phyloP scores from a whole-genome alignment of 2,329 filamentous ascomycete species.

The Neonectria faginata region DNA sequence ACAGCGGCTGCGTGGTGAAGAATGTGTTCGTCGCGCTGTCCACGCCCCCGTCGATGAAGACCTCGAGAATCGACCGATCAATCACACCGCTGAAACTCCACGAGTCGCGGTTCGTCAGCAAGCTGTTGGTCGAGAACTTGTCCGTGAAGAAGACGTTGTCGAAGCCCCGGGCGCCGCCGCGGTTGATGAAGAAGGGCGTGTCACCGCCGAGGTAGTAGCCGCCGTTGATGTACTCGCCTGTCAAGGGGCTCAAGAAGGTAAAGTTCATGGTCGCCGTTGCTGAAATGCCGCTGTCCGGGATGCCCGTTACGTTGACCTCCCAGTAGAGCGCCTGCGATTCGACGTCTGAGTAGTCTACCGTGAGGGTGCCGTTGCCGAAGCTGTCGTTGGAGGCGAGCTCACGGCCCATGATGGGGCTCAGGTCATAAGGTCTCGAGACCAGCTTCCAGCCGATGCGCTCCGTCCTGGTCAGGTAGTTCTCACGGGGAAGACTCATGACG shows the following conservation, averaged over 20 bases:
- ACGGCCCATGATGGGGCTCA: slow-evolving; percentile 58
- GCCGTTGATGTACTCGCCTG: slow-evolving; percentile 44
- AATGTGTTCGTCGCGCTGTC: slow-evolving; percentile 50
- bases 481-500: slow-evolving; percentile 52
- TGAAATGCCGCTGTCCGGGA: slow-evolving; percentile 35
- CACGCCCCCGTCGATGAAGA: slow-evolving; percentile 50
- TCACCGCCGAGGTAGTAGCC: slow-evolving; percentile 46
- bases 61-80: slow-evolving; percentile 51
- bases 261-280: slow-evolving; percentile 47
- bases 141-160: slow-evolving; percentile 50
- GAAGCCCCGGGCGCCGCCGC: slow-evolving; percentile 44
- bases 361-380: slow-evolving; percentile 61
- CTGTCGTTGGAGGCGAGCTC: slow-evolving; percentile 57
- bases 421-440: slow-evolving; percentile 62
- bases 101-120: slow-evolving; percentile 24
- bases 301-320: slow-evolving; percentile 62
- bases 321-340: slow-evolving; percentile 63
- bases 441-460: slow-evolving; percentile 64
- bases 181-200: slow-evolving; percentile 46
- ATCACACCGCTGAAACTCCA: slow-evolving; percentile 50
- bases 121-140: slow-evolving; percentile 43
- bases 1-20: slow-evolving; percentile 46
- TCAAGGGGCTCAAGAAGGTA: slow-evolving; percentile 40
- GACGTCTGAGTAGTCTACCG: slow-evolving; percentile 60
- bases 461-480: slow-evolving; percentile 63